Evolutionary conservation across 1,139 yeast genomes (phyloP).

Genomic region (Yamadazyma membranifaciens): DNA sequence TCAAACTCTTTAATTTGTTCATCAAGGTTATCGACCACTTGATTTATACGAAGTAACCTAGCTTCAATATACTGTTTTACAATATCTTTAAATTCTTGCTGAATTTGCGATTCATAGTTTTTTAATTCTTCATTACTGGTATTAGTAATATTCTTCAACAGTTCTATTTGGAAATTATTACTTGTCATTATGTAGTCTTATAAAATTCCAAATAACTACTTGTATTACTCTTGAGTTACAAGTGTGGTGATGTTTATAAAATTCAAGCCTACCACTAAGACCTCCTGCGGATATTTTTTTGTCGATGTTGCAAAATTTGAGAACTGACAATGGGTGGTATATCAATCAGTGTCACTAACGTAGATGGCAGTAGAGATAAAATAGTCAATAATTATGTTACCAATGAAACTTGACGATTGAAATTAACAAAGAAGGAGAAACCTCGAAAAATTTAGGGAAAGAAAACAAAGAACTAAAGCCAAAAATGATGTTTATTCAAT

Average conservation of each 20-base stretch:
- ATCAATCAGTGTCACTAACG: no score
- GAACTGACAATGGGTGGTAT: background rate
- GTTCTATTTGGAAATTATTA: background rate
- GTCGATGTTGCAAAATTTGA: constrained; percentile 3
- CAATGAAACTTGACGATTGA: no score
- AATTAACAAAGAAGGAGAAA: background rate
- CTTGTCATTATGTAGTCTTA: background rate
- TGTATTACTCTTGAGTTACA: no score
- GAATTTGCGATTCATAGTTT: constrained; percentile 27
- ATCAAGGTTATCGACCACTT: constrained; percentile 26
- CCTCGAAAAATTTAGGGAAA: no score
- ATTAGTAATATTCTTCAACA: constrained; percentile 14
- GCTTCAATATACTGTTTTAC: constrained; percentile 30
- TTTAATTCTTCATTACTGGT: constrained; percentile 30
- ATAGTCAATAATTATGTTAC: no score
- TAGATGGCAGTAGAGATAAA: no score
- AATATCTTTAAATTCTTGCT: constrained; percentile 30
- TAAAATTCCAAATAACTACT: no score
- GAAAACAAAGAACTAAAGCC: background rate
- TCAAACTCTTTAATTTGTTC: constrained; percentile 26
- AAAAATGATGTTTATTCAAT: constrained; percentile 45
- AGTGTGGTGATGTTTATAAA: no score
- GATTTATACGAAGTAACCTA: constrained; percentile 31
- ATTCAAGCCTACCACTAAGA: background rate
- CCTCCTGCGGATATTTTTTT: background rate